Base-by-base conservation (phyloP, 2,329 filamentous ascomycete species). In the Cladosporium colombiae region DNA sequence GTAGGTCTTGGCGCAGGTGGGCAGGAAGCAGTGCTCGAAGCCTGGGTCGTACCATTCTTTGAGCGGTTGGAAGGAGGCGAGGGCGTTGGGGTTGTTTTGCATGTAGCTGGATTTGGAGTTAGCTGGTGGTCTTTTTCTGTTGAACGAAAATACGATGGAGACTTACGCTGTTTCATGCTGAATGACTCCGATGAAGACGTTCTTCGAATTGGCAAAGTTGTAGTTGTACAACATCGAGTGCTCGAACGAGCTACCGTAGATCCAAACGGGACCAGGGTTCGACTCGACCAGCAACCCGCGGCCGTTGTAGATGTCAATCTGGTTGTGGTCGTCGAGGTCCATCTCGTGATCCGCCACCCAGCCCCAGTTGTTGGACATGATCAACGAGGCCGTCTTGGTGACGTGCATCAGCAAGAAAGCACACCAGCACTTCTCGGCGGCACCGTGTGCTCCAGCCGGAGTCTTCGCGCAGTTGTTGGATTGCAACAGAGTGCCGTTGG, bases 291-390 rank as follows among this genome's bases (percentile, higher is more conserved):
- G 82, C 50, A 95, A 83, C 69, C 93, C 93, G 62, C 93, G 90
- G 33, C 92, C 93, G 75, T 91, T 95, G 84, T 90, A 97, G 71
- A 97, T 86, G 73, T 89, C 90, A 78, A 94, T 89, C 77, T 94
- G 90, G 66, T 81, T 87, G 77, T 91, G 86, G 73, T 90, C 89
- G 2, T 78, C 69, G 14, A 88, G 84, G 76, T 97, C 93, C 27
- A 97, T 89, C 75, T 96, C 91, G 81, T 97, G 94, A 76, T 97
- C 93, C 0, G 93, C 87, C 33, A 92, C 89, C 93, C 93, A 97
- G 77, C 91, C 88, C 93, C 93, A 97, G 59, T 86, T 89, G 80
- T 97, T 96, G 80, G 96, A 92, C 65, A 96, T 82, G 78, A 96
- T 96, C 49, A 89, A 84, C 2, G 87, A 88, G 0, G 80, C 84